Evolutionary conservation across 2,329 filamentous ascomycete genomes (phyloP).

Genomic region (Talaromyces piceae): DNA sequence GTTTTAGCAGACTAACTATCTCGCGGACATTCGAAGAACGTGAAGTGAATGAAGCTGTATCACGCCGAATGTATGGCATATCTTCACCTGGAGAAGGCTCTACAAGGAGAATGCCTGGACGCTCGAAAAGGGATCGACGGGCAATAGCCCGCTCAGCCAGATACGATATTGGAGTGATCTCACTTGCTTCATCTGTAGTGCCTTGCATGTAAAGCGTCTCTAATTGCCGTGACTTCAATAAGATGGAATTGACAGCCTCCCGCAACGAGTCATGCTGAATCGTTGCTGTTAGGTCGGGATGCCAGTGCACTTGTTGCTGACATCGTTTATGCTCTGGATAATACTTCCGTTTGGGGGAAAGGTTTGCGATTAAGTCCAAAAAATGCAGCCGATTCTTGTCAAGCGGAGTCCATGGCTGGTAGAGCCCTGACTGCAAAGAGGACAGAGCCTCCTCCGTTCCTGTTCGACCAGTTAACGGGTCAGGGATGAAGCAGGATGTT

Average conservation of each 20-base stretch:
- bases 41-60: neutral
- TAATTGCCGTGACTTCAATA: neutral
- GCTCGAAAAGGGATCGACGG: slow-evolving; percentile 37
- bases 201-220: neutral
- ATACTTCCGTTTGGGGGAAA: slow-evolving; percentile 34
- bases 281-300: slow-evolving; percentile 27
- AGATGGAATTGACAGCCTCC: slow-evolving; percentile 21
- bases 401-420: slow-evolving; percentile 44
- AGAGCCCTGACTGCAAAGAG: slow-evolving; percentile 43
- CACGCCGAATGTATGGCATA: neutral
- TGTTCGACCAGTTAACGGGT: slow-evolving; percentile 51
- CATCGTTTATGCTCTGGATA: slow-evolving; percentile 36
- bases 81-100: neutral
- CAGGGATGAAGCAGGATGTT: slow-evolving; percentile 52
- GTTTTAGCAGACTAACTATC: neutral
- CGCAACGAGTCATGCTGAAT: slow-evolving; percentile 35
- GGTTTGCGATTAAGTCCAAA: slow-evolving; percentile 21
- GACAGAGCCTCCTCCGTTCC: slow-evolving; percentile 54
- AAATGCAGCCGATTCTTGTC: neutral
- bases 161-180: neutral
- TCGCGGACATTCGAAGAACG: neutral
- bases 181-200: neutral
- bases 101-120: slow-evolving; percentile 2
- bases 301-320: slow-evolving; percentile 42
- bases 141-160: slow-evolving; percentile 12